A percentile compares a stretch with the other conserved stretches of the same genome.
Evolutionary conservation across 768 basidiomycete genomes (phyloP).

Genomic region (Lyophyllum decastes): DNA sequence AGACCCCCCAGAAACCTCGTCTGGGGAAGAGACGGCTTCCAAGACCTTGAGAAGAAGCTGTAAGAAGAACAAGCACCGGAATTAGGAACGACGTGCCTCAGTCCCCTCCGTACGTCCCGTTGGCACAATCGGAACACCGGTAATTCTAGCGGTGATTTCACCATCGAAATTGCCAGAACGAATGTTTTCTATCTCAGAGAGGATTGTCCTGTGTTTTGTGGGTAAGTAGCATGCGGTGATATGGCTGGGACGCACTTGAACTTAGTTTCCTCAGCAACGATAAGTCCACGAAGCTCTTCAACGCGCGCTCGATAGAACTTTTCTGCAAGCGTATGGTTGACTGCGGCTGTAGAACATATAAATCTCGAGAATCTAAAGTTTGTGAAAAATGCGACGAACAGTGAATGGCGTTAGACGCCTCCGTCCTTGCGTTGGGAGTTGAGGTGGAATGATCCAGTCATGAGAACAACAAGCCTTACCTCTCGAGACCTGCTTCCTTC

Average conservation of each 20-base stretch:
- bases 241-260: constrained; percentile 62
- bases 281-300: constrained; percentile 69
- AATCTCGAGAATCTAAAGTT: not conserved
- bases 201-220: constrained; percentile 47
- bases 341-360: constrained; percentile 46
- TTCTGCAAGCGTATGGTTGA: constrained; percentile 72
- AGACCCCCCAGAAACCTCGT: constrained; percentile 31
- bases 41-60: not conserved
- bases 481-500: constrained; percentile 64
- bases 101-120: constrained; percentile 4
- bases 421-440: constrained; percentile 37
- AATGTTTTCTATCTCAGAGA: constrained; percentile 77
- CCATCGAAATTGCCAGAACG: constrained; percentile 67
- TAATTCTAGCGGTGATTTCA: constrained; percentile 37
- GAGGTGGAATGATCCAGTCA: not conserved
- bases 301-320: constrained; percentile 72
- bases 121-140: constrained; percentile 18
- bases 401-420: constrained; percentile 51
- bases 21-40: constrained; percentile 12
- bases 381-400: constrained; percentile 33
- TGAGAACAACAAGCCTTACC: constrained; percentile 40
- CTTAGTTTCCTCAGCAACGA: constrained; percentile 69
- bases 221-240: not conserved
- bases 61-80: not conserved
- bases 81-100: not conserved